Percentiles rank a stretch among this genome's conserved stretches.
These are phyloP conservation scores for Leavenworthia alabamica DNA, from an alignment of 345 rosid species.

Conservation along the genomic window DNA sequence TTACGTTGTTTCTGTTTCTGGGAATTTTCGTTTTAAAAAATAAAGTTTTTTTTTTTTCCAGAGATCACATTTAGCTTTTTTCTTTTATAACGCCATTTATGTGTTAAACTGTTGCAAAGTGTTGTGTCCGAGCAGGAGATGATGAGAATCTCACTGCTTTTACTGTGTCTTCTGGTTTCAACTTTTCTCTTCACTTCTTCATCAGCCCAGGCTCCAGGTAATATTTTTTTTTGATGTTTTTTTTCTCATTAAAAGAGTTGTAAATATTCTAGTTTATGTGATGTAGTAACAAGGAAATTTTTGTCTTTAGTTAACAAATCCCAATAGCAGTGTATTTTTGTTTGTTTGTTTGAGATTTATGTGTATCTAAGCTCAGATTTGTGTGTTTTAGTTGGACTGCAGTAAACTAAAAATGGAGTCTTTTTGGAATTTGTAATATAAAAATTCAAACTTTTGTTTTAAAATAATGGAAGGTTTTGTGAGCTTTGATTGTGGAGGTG, in stretches of 20 bases:
- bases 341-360: not conserved
- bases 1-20: slow-evolving; percentile 3
- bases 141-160: slow-evolving; percentile 41
- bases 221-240: not conserved
- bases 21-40: not conserved
- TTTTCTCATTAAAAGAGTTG: not conserved
- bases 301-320: not conserved
- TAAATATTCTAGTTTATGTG: not conserved
- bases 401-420: not conserved
- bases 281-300: not conserved
- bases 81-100: slow-evolving; percentile 9
- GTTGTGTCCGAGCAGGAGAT: slow-evolving; percentile 36
- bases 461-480: slow-evolving; percentile 60
- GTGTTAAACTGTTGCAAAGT: slow-evolving; percentile 20
- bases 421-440: not conserved
- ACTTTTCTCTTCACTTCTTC: slow-evolving; percentile 38
- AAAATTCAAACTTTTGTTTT: not conserved
- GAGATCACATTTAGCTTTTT: slow-evolving; percentile 13
- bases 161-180: slow-evolving; percentile 25
- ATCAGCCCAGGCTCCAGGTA: slow-evolving; percentile 66
- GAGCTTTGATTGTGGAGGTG: slow-evolving; percentile 91
- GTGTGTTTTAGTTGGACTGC: not conserved
- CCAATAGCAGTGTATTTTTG: not conserved
- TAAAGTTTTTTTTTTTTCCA: not conserved
- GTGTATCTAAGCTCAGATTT: not conserved